These are phyloP conservation scores for Euphorbia schlechtendalii DNA, from an alignment of 441 rosid genomes.

Conservation along the genomic window DNA sequence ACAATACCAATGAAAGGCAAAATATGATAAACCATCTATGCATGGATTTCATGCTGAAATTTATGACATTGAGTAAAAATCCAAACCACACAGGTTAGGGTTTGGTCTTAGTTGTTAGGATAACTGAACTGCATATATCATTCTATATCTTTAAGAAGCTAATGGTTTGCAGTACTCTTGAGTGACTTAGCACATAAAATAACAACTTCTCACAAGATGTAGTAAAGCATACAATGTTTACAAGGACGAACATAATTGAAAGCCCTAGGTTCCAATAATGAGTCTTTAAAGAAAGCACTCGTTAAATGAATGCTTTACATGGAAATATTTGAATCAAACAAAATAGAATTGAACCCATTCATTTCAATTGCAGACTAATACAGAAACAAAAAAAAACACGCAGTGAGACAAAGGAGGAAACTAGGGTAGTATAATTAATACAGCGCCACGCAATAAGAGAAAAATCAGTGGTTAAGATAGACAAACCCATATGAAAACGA, in stretches of 20 bases:
- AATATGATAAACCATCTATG: constrained; percentile 15
- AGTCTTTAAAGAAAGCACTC: constrained; percentile 17
- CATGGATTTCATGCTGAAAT: constrained; percentile 4
- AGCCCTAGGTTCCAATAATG: constrained; percentile 24
- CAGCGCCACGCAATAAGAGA: constrained; percentile 1
- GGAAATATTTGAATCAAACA: constrained; percentile 8
- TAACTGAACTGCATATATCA: not conserved
- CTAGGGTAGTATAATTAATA: constrained; percentile 46
- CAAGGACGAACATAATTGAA: not conserved
- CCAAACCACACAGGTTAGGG: constrained; percentile 17
- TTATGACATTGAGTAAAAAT: constrained; percentile 7
- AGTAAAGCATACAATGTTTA: constrained; percentile 15
- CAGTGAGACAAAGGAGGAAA: constrained; percentile 20
- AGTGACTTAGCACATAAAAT: constrained; percentile 53
- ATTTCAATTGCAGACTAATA: constrained; percentile 22
- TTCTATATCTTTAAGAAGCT: constrained; percentile 15
- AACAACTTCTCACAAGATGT: constrained; percentile 23
- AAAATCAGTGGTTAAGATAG: constrained; percentile 16
- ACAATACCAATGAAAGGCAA: not conserved
- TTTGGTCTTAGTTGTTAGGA: constrained; percentile 10
- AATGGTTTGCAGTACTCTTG: not conserved
- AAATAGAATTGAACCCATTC: constrained; percentile 13
- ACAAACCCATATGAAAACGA: constrained; percentile 23
- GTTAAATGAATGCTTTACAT: constrained; percentile 14
- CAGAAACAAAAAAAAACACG: constrained; percentile 21